These are phyloP conservation scores for Aspergillus haitiensis DNA, from an alignment of 495 filamentous ascomycete species.

Conservation along the genomic window DNA sequence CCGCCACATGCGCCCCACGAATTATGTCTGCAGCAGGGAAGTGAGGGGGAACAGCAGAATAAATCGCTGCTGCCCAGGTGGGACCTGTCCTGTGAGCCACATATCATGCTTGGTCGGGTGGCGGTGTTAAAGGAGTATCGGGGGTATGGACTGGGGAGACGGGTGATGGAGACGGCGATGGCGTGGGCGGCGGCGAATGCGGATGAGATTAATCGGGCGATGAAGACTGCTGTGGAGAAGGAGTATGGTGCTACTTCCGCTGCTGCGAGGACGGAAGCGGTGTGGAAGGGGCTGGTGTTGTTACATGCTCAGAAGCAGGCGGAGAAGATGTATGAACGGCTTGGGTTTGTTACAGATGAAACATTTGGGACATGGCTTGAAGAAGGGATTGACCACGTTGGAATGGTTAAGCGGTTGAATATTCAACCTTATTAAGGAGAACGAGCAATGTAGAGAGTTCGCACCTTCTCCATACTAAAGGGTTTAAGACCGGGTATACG, in stretches of 20 bases:
- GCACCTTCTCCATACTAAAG: neutral
- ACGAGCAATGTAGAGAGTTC: no score
- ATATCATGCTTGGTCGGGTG: constrained; percentile 44
- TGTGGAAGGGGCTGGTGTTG: constrained; percentile 69
- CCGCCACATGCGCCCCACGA: no score
- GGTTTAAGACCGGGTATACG: neutral
- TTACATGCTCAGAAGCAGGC: constrained; percentile 71
- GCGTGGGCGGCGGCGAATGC: constrained; percentile 62
- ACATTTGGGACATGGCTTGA: constrained; percentile 75
- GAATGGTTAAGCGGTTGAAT: constrained; percentile 61
- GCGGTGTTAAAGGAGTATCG: constrained; percentile 15
- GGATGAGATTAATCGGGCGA: constrained; percentile 40
- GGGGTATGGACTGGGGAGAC: constrained; percentile 25
- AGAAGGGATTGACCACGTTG: constrained; percentile 82
- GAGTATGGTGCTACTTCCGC: constrained; percentile 23
- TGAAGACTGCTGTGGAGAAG: constrained; percentile 45
- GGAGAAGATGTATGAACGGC: constrained; percentile 56
- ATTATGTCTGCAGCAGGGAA: neutral
- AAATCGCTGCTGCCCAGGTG: constrained; percentile 5
- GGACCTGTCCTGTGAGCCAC: constrained; percentile 58
- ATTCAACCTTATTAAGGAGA: constrained; percentile 13
- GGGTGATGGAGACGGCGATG: constrained; percentile 62
- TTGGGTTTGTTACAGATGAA: constrained; percentile 71
- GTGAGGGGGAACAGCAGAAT: neutral
- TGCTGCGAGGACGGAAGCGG: constrained; percentile 22